Percentiles rank a stretch among this genome's conserved stretches.
These are phyloP conservation scores for Talaromyces proteolyticus DNA, from an alignment of 495 filamentous ascomycete species.

Conservation along the genomic window DNA sequence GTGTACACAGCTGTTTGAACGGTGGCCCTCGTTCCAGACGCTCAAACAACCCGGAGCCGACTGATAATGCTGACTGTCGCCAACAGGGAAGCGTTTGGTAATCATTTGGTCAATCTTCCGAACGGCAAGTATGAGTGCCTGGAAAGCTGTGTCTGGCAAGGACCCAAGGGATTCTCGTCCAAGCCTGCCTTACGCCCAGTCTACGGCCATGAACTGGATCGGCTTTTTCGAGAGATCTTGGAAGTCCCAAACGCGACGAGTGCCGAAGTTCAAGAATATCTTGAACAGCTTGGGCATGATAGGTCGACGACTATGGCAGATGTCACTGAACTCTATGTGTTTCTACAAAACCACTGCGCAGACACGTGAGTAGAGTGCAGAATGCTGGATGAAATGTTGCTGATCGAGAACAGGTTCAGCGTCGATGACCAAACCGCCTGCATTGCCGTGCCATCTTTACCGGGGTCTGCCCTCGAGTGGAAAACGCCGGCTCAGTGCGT, in stretches of 20 bases:
- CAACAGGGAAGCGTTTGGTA: neutral
- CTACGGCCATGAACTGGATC: constrained; percentile 2
- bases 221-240: constrained; percentile 5
- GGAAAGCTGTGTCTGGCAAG: constrained; percentile 1
- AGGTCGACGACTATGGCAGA: neutral
- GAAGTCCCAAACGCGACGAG: constrained; percentile 3
- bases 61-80: constrained; percentile 1
- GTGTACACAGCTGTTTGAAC: constrained; percentile 1
- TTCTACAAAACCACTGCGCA: constrained; percentile 2
- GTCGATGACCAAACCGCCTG: neutral
- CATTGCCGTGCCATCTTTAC: neutral
- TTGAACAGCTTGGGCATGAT: constrained; percentile 2
- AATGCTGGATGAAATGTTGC: neutral
- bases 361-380: neutral
- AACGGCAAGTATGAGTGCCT: neutral
- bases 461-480: neutral
- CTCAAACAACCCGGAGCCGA: neutral
- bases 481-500: constrained; percentile 4
- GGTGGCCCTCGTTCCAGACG: neutral
- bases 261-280: constrained; percentile 4
- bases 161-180: neutral
- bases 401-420: constrained; percentile 1
- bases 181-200: neutral
- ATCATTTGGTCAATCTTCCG: neutral
- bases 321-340: neutral